phyloP scores from a whole-genome alignment of 1,139 yeast species.

The Scheffersomyces lignicola region DNA sequence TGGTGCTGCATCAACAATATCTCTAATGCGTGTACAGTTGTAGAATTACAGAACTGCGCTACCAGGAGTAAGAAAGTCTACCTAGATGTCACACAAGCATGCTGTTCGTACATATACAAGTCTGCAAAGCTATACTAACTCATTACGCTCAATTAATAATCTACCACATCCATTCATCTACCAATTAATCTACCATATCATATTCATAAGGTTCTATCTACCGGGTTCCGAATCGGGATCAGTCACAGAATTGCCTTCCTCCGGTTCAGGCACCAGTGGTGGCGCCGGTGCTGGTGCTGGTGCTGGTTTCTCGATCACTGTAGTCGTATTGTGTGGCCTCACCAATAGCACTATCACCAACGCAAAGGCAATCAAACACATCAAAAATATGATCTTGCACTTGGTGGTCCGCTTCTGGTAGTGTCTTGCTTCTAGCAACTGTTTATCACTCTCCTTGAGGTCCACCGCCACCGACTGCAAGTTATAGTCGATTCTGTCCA shows the following conservation, averaged over 20 bases:
- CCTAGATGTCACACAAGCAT: too few relatives aligned
- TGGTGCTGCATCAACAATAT: too few relatives aligned
- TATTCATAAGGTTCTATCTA: too few relatives aligned
- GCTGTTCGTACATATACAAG: too few relatives aligned
- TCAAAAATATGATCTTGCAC: conserved; percentile 79
- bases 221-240: conserved; percentile 6
- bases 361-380: conserved; percentile 69
- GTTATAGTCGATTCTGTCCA: conserved; percentile 92
- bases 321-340: conserved; percentile 49
- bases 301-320: conserved; percentile 24
- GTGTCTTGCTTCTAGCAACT: conserved; percentile 69
- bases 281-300: conserved; percentile 7
- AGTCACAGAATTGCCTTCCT: neutral
- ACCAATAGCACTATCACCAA: conserved; percentile 69
- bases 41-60: too few relatives aligned
- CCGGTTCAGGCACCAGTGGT: neutral
- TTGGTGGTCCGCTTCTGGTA: conserved; percentile 90
- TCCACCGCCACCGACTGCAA: conserved; percentile 76
- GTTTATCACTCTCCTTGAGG: conserved; percentile 74
- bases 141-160: too few relatives aligned
- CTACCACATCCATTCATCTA: too few relatives aligned
- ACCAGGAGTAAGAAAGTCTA: too few relatives aligned
- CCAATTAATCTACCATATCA: too few relatives aligned
- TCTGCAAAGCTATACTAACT: too few relatives aligned
- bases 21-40: too few relatives aligned